Evolutionary conservation across 225 moss, liverwort and hornwort species (phyloP).

Genomic region (Asterella californica): DNA sequence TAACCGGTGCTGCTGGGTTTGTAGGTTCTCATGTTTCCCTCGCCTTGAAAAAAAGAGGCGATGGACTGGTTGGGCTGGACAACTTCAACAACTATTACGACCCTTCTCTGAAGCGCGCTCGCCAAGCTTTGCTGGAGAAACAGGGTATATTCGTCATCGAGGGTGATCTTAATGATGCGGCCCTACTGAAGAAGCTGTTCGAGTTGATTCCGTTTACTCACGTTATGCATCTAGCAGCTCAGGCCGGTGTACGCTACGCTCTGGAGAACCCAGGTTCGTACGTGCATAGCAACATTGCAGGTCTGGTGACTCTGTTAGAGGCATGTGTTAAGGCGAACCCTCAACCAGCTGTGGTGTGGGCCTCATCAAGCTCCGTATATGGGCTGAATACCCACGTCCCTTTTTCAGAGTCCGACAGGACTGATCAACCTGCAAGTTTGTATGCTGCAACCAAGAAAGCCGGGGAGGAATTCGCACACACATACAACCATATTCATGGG

Average conservation of each 20-base stretch:
- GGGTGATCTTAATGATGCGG: slow-evolving; percentile 38
- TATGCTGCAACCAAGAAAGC: slow-evolving; percentile 53
- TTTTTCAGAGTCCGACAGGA: slow-evolving; percentile 43
- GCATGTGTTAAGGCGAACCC: slow-evolving; percentile 42
- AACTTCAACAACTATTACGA: slow-evolving; percentile 50
- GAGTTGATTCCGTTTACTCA: slow-evolving; percentile 41
- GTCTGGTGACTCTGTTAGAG: slow-evolving; percentile 41
- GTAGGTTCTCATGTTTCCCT: slow-evolving; percentile 44
- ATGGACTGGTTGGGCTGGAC: slow-evolving; percentile 46
- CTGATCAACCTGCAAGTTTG: slow-evolving; percentile 47
- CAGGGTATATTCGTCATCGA: slow-evolving; percentile 36
- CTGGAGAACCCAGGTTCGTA: slow-evolving; percentile 48
- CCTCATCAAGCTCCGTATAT: slow-evolving; percentile 47
- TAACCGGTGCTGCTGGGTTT: slow-evolving; percentile 47
- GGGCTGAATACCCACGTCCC: slow-evolving; percentile 45
- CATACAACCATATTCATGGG: slow-evolving; percentile 48
- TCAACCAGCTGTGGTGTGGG: slow-evolving; percentile 46
- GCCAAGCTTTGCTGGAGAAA: slow-evolving; percentile 37
- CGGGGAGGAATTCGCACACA: slow-evolving; percentile 46
- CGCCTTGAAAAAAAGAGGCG: slow-evolving; percentile 40
- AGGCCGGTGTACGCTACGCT: slow-evolving; percentile 47
- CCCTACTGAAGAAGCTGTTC: slow-evolving; percentile 36
- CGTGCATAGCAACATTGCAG: slow-evolving; percentile 48
- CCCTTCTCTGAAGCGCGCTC: slow-evolving; percentile 35
- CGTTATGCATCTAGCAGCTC: slow-evolving; percentile 49